Evolutionary conservation across 345 rosid species (phyloP).

Genomic region (Bruguiera parviflora): DNA sequence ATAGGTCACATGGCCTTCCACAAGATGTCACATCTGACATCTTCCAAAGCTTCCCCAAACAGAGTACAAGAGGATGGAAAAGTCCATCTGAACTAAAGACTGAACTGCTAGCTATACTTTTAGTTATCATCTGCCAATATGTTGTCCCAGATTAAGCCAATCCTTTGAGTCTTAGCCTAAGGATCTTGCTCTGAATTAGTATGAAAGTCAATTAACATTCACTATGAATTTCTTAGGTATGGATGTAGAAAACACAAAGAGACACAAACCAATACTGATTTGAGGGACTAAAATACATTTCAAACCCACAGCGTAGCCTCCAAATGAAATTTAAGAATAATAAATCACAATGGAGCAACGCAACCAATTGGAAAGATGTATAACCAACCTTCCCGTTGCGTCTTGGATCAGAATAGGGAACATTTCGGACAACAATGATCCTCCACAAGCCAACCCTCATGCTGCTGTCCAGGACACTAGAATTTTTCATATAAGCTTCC

Average conservation of each 20-base stretch:
- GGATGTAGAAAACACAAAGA: too few relatives aligned
- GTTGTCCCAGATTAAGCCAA: too few relatives aligned
- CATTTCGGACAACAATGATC: constrained; percentile 60
- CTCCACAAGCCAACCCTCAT: constrained; percentile 81
- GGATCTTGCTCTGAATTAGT: neutral
- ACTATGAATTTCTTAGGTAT: neutral
- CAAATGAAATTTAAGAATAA: neutral
- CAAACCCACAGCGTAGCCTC: neutral
- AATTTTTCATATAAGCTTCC: constrained; percentile 60
- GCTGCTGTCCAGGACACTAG: constrained; percentile 45
- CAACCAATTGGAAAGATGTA: too few relatives aligned
- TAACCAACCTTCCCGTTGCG: constrained; percentile 75
- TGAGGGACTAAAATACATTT: too few relatives aligned
- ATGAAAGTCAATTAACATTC: neutral
- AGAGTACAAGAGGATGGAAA: too few relatives aligned
- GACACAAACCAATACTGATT: too few relatives aligned
- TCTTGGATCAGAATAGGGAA: constrained; percentile 77
- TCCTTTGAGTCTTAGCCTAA: neutral
- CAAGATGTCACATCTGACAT: too few relatives aligned
- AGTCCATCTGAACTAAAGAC: too few relatives aligned
- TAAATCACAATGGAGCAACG: neutral
- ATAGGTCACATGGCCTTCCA: too few relatives aligned
- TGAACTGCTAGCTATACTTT: too few relatives aligned
- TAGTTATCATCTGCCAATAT: too few relatives aligned
- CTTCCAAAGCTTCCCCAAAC: too few relatives aligned